Evolutionary conservation across 805 yeast species (phyloP), one percentile per base, ranked within the genome.

Genomic region (Ogataea zsoltii): DNA sequence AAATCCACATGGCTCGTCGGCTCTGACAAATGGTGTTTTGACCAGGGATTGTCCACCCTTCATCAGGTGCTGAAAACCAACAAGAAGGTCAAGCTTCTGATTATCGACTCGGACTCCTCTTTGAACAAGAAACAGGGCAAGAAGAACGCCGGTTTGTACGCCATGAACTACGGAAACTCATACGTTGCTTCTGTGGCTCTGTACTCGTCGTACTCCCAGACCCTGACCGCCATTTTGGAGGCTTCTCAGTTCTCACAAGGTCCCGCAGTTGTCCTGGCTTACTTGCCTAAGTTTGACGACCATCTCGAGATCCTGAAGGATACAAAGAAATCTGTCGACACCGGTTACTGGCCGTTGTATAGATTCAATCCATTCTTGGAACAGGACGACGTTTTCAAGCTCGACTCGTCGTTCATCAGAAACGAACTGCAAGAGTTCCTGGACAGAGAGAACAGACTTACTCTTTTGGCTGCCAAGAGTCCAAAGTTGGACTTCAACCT

Each of bases 341-440:
- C 90, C 28, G 98, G 98, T n/a, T 85, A 85, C 70, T 90, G 97
- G 96, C 98, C 98, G 38, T 75, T 92, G 50, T 92, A 91, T 71
- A 77, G 97, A 63, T 92, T 77, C 69, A 77, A 88, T 56, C 96
- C 97, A 45, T 53, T 65, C 9, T 65, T 75, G 40, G 76, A 73
- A 38, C 63, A 68, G 3, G 74, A 71, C 29, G 78, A 81, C n/a
- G 63, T 65, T 41, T 92, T 92, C 76, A 80, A 80, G 57, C 75
- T 92, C 44, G 97, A 92, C 65, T 90, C 97, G 4, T 81, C 91
- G 13, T 82, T 82, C 44, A 80, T 92, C 60, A 83, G 83, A 65
- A 80, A 82, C 56, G 88, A 85, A 56, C 73, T 92, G 51, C 78
- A 83, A 60, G 82, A 78, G 25, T 92, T 92, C 69, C 73, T 92